Base-by-base conservation (phyloP, 2,329 filamentous ascomycete genomes). In the Ilyonectria sp. region DNA sequence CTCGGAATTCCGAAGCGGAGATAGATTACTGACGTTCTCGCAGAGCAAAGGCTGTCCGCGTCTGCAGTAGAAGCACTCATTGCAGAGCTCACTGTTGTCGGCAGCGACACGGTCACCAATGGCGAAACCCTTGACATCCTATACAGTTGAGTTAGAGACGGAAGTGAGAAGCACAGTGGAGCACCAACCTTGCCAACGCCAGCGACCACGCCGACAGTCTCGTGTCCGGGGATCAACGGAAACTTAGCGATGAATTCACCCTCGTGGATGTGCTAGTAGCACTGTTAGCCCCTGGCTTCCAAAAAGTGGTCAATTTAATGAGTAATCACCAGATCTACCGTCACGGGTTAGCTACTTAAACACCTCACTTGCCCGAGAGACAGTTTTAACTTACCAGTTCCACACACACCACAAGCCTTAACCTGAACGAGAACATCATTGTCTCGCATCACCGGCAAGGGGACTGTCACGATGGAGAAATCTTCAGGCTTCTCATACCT, bases 51-150 rank as follows among this genome's bases (percentile, higher is more conserved):
- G 85, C 77, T 93, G 86, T 59, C 91, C 90, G 63, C 90, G 88
- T 70, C 89, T 88, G 82, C 91, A 93, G 83, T 93, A 92, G 85
- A 92, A 92, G 82, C 91, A 93, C 79, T 91, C 87, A 55, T 88
- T 88, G 80, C 91, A 93, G 49, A 92, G 86, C 78, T 93, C 88
- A 17, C 88, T 87, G 78, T 90, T 90, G 74, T 90, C 88, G 40
- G 87, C 89, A 64, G 87, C 88, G 37, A 93, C 90, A 53, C 89
- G 87, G 74, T 92, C 89, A 61, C 90, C 90, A 62, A 92, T 75
- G 56, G 85, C 75, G 79, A 92, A 89, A 49, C 83, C 86, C 72
- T 86, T 88, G 69, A 92, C 89, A 71, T 89, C 85, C 77, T 84
- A 56, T 35, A 59, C 15, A 11, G 7, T 53, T 17, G 13, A 37